Evolutionary conservation across 805 yeast species (phyloP).

Genomic region (Barnettozyma wickerhamii): DNA sequence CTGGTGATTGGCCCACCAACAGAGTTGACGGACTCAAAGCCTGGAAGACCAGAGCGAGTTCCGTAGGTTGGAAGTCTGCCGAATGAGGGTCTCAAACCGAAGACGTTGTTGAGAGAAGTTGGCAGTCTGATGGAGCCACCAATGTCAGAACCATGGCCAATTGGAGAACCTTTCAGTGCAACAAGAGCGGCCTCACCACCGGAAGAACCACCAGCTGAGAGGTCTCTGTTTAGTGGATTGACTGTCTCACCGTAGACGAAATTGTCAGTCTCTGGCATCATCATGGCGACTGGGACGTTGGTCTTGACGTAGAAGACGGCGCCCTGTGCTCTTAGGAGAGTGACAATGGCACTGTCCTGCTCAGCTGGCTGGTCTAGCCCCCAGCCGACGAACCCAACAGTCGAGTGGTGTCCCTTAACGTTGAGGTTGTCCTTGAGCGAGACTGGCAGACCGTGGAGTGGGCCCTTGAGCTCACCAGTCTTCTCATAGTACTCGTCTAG

Average conservation of each 20-base stretch:
- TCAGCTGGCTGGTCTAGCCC: constrained; percentile 33
- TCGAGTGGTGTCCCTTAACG: constrained; percentile 40
- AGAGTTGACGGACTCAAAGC: constrained; percentile 32
- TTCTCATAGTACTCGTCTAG: constrained; percentile 47
- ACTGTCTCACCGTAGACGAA: constrained; percentile 42
- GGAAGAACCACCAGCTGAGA: constrained; percentile 50
- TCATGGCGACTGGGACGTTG: constrained; percentile 47
- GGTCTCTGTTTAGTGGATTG: constrained; percentile 39
- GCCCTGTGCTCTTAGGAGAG: constrained; percentile 39
- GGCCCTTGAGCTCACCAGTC: constrained; percentile 51
- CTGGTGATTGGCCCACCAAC: constrained; percentile 47
- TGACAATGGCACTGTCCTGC: constrained; percentile 36
- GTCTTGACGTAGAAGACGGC: constrained; percentile 55
- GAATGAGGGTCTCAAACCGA: constrained; percentile 40
- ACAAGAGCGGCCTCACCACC: constrained; percentile 52
- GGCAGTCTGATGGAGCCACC: constrained; percentile 51
- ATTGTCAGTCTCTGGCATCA: constrained; percentile 44
- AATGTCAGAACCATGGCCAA: constrained; percentile 54
- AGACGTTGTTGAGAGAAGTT: constrained; percentile 38
- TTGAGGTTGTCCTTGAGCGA: constrained; percentile 48
- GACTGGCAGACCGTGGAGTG: constrained; percentile 65
- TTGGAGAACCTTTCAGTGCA: constrained; percentile 39
- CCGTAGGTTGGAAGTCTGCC: constrained; percentile 37
- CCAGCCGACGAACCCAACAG: constrained; percentile 46
- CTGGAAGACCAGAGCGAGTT: constrained; percentile 21